These are phyloP conservation scores for Saposhnikovia divaricata DNA, from an alignment of 129 eudicot genomes.

Conservation along the genomic window DNA sequence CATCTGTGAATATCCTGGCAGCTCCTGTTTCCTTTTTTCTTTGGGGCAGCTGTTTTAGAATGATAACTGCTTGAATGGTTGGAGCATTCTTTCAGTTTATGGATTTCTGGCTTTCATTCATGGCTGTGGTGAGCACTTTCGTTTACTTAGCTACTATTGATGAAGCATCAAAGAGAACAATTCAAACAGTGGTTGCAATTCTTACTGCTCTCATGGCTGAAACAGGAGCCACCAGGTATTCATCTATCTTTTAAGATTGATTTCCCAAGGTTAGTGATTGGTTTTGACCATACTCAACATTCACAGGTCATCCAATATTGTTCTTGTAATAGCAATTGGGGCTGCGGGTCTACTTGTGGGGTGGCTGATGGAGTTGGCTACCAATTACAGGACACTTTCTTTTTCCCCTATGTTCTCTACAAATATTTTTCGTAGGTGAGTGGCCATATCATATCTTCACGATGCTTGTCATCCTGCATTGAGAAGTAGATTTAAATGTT, in stretches of 20 bases:
- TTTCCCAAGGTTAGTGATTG: background rate
- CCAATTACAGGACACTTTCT: constrained; percentile 46
- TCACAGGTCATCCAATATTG: constrained; percentile 71
- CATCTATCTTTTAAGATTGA: background rate
- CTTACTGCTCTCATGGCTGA: constrained; percentile 91
- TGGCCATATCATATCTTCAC: background rate
- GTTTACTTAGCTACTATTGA: constrained; percentile 73
- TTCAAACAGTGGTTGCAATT: constrained; percentile 78
- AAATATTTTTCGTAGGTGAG: constrained; percentile 51
- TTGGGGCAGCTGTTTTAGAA: background rate
- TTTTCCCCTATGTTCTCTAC: constrained; percentile 35
- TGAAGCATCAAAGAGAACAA: constrained; percentile 80
- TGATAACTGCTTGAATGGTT: background rate
- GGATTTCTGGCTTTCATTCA: constrained; percentile 98
- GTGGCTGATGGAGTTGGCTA: constrained; percentile 52
- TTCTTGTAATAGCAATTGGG: constrained; percentile 75
- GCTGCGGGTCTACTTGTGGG: constrained; percentile 67
- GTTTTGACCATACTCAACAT: constrained; percentile 8
- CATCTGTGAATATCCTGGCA: background rate
- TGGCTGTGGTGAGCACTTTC: constrained; percentile 97
- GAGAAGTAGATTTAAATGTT: background rate
- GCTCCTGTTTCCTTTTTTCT: background rate
- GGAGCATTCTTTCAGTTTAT: constrained; percentile 63
- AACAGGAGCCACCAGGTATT: constrained; percentile 75
- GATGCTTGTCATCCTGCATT: background rate